Base-by-base conservation (phyloP, 1,139 yeast genomes). In the Scheffersomyces insectosa region DNA sequence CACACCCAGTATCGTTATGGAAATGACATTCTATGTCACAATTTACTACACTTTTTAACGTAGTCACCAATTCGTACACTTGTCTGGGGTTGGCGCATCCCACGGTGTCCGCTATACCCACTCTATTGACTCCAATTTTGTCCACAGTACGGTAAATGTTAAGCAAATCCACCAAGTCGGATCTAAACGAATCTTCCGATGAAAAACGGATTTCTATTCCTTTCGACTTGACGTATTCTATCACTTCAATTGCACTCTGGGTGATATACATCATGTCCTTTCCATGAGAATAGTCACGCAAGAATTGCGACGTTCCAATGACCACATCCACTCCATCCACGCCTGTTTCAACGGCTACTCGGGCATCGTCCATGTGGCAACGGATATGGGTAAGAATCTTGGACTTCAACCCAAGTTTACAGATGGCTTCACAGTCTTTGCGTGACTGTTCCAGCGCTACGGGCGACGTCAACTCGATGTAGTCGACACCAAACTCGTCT, bases 81-180 rank as follows among this genome's bases (percentile, higher is more conserved):
- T 93, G 98, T 76, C 99, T 85, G 61, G 99, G 99, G 76, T 91
- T 93, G 50, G 99, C 99, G 68, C 98, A 88, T 40, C 99, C 99
- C 49, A 93, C 98, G 39, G 99, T 93, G 70, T 93, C 99, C 50
- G 99, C 98, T 72, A 93, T 93, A 77, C 99, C 99, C 43, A 93
- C 97, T 73, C 99, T 85, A 78, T 93, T 90, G 45, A 93, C 98
- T 61, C 99, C 99, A 57, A 93, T 90, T 78, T 90, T 88, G 75
- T 88, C 96, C 50, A 93, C 99, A 28, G 98, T 90, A 71, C 93
- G 87, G 77, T 93, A 93, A 59, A 93, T 93, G 75, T 93, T 91
- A 58, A 93, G 80, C 64, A 93, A 77, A 64, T 93, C 99, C 45
- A 93, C 98, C 54, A 93, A 82, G 68, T 93, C 99, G 38, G 96